Base-by-base conservation (phyloP, 1,284 basidiomycete species). In the Cutaneotrichosporon dermatis region DNA sequence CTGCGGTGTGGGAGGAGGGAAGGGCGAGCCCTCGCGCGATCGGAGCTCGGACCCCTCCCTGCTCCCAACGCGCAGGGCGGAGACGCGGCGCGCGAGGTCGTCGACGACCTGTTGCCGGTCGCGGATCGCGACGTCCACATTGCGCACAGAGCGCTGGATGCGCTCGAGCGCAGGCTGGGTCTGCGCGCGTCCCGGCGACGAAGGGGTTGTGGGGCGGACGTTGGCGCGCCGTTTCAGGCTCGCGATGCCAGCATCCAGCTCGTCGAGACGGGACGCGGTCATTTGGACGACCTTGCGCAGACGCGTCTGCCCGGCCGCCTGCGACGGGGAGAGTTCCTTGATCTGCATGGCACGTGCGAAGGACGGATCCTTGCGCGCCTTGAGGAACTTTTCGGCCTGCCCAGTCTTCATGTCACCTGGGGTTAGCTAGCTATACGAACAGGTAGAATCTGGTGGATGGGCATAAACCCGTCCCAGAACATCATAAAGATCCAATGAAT, bases 281-380 rank as follows among this genome's bases (percentile, higher is more conserved):
- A 72, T 66, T 66, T 80, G 59, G 16, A 76, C 73, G 12, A 75
- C 66, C 51, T 77, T 76, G 33, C 80, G 73, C 36, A 83, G 71
- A 49, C 73, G 71, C 48, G 69, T 64, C 66, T 81, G 82, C 53
- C 77, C 80, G 49, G 79, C 79, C 11, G 75, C 66, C 60, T 83
- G 82, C 63, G 82, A 80, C 0, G 82, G 80, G 13, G 79, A 80
- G 0, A 83, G 76, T 62, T 82, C 80, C 40, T 79, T 74, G 10
- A 81, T 74, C 42, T 79, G 74, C 49, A 82, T 76, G 61, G 79
- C 74, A 52, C 78, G 77, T 15, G 79, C 79, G 54, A 81, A 80
- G 1, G 74, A 72, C 0, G 81, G 79, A 65, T 83, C 81, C 46
- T 74, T 67, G 16, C 75, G 69, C 0, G 82, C 81, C 51, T 80